Base-by-base conservation (phyloP, 2,329 filamentous ascomycete genomes). In the Gyromitra esculenta region DNA sequence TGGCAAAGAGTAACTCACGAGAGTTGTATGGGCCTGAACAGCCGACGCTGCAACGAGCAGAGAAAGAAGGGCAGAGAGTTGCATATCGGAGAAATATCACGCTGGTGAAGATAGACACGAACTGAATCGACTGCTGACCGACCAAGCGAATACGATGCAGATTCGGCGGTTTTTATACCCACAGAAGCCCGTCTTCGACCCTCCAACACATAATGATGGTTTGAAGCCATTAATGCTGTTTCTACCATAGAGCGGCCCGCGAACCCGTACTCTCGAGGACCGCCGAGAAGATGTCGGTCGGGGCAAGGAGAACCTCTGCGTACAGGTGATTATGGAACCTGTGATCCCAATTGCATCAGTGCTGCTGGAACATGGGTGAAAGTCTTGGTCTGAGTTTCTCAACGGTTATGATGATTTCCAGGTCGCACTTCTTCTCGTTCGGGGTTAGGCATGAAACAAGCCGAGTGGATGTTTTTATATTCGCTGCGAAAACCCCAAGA, bases 1-100 rank as follows among this genome's bases (percentile, higher is more conserved):
- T 1, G 15, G 35, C 5, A 7, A 25, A 45, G 37, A 21, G 18
- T 4, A 15, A 67, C 70, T 60, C 15, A 73, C 70, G 25, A 77
- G 54, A 15, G 75, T 77, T 13, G 75, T 50, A 35, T 77, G 75
- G 5, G 75, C 70, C 54, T 74, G 48, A 1, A 75, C 75, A 50
- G 52, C 65, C 7, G 71, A 60, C 11, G 64, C 75, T n/a, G 67
- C 59, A n/a, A 50, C 75, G 21, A 77, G 57, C 9, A 77, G 75
- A 56, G 70, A 68, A 18, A 75, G 72, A 43, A 75, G 64, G 11
- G 72, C 39, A 31, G 70, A 73, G 54, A 73, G 41, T 41, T 73
- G 41, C 70, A 73, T 73, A 4, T 60, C 59, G 62, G 21, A 43
- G 35, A 15, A 39, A 52, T 68, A 37, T 35, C 31, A 15, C 9